Evolutionary conservation across 371 early-diverging fungal genomes (phyloP).

Genomic region (Fennellomyces sp.): DNA sequence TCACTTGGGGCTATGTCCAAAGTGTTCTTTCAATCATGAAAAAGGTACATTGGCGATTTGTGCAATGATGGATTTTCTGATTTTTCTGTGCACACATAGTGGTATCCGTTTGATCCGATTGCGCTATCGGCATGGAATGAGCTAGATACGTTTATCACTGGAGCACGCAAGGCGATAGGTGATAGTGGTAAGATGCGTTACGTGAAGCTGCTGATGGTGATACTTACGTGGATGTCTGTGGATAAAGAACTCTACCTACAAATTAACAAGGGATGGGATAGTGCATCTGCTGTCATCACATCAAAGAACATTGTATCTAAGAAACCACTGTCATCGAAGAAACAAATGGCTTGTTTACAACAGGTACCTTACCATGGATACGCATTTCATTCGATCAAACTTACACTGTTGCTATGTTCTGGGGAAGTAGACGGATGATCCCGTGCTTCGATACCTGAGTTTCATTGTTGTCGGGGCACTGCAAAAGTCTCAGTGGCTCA

Average conservation of each 20-base stretch:
- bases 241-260: not conserved
- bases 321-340: not conserved
- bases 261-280: not conserved
- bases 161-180: not conserved
- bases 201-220: not conserved
- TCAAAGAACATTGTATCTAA: slow-evolving; percentile 3
- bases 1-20: not conserved
- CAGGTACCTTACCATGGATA: not conserved
- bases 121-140: slow-evolving; percentile 1
- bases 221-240: not conserved
- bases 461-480: not conserved
- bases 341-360: not conserved
- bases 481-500: slow-evolving; percentile 7
- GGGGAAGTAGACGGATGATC: not conserved
- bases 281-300: not conserved
- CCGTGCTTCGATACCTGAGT: not conserved
- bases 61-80: not conserved
- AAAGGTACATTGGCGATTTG: slow-evolving; percentile 1
- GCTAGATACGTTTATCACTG: not conserved
- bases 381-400: not conserved
- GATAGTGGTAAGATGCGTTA: not conserved
- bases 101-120: slow-evolving; percentile 2
- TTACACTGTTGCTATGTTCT: not conserved
- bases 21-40: not conserved
- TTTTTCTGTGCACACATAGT: not conserved